Evolutionary conservation across 2,329 filamentous ascomycete genomes (phyloP), one percentile per base, ranked within the genome.

Genomic region (Truncatella angustata): DNA sequence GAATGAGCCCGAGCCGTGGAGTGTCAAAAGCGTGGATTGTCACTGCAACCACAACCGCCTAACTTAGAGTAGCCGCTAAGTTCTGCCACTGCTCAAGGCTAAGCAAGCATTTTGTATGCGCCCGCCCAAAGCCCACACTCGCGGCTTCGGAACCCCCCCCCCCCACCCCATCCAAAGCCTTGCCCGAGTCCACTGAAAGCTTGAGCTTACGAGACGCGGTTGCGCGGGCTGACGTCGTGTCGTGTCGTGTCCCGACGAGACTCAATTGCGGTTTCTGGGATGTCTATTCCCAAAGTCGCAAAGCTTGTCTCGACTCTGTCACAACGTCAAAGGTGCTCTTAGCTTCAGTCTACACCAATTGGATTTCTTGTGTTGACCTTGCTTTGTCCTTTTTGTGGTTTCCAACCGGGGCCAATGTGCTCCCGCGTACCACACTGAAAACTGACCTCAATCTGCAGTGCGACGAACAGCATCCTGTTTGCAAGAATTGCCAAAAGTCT

Each of bases 401-500:
- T 60, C 52, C 50, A 59, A 16, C 21, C 24, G 9, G 21, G 43
- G 46, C 35, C 54, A 32, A 45, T 51, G 39, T n/a, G 14, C 49
- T 49, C 30, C 26, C n/a, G 50, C 7, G 24, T 35, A 35, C 32
- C 14, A 35, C 12, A 35, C 32, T 35, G 16, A 35, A 10, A 16
- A 10, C 14, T 14, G 35, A 40, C 56, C 55, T 61, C 60, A 47
- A 32, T 16, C 18, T 21, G 9, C 69, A 97, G 94, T 99, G 94
- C 75, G 94, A 97, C 82, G 94, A 99, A 78, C 86, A 85, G 55
- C 91, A 96, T 71, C 94, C 94, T 20, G 86, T 87, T 54, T 99
- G 94, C 78, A 86, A 91, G 73, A 91, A 94, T 67, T 94, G 90
- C 74, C 86, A 87, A 66, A 94, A 94, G 70, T 91, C 88, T 60